Percentiles rank a stretch among this genome's conserved stretches.
phyloP scores from a whole-genome alignment of 2,329 filamentous ascomycete genomes.

The Fusarium sambucinum region DNA sequence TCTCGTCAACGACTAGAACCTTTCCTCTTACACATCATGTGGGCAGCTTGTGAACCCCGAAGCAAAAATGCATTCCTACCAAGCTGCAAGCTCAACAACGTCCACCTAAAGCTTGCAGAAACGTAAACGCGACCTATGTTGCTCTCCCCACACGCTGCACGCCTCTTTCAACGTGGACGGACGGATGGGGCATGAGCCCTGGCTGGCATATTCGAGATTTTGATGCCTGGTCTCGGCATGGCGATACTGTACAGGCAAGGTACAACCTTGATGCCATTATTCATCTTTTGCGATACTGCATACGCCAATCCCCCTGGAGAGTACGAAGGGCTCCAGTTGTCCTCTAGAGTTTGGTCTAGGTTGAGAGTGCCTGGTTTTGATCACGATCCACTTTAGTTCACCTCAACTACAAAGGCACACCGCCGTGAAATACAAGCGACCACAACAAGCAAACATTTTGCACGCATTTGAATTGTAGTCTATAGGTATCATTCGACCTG shows the following conservation, averaged over 20 bases:
- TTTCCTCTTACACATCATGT: conserved; percentile 5
- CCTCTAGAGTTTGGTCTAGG: neutral
- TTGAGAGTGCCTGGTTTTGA: conserved; percentile 9
- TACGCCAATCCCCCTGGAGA: conserved; percentile 9
- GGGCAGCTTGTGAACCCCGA: conserved; percentile 23
- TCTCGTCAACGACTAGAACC: conserved; percentile 2
- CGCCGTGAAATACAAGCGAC: conserved; percentile 27
- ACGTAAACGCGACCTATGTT: conserved; percentile 25
- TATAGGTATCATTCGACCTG: conserved; percentile 4
- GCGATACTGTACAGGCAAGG: neutral
- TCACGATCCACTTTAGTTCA: conserved; percentile 21
- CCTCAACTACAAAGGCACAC: conserved; percentile 27
- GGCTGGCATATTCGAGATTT: neutral
- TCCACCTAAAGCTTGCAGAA: conserved; percentile 28
- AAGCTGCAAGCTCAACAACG: conserved; percentile 25
- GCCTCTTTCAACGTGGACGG: conserved; percentile 17
- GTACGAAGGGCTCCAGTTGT: conserved; percentile 10
- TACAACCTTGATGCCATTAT: conserved; percentile 12
- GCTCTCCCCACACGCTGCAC: conserved; percentile 15
- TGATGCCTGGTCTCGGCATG: neutral
- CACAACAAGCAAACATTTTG: conserved; percentile 11
- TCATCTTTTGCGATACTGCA: neutral
- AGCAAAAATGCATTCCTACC: conserved; percentile 21
- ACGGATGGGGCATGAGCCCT: conserved; percentile 6
- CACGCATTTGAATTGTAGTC: conserved; percentile 4